Percentiles rank a stretch among this genome's conserved stretches.
Conservation (phyloP, 352 stramenopile species). For the Globisporangium cederbergense region DNA sequence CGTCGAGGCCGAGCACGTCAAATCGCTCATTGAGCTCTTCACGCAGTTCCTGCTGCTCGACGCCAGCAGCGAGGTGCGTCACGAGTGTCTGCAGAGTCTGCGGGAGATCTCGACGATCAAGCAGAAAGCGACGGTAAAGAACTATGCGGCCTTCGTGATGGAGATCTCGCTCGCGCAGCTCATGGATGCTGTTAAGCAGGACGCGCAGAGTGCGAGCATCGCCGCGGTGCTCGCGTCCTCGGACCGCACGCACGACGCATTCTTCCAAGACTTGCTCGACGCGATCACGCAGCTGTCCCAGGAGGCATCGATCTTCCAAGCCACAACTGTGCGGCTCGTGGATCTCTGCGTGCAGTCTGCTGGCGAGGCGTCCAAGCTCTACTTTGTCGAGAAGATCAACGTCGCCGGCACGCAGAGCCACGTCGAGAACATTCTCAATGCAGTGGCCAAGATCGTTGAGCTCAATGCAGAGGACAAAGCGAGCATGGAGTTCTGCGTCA, state of each 20-base stretch:
- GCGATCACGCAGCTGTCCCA: constrained; percentile 75
- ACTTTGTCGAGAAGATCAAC: constrained; percentile 34
- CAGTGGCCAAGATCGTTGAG: constrained; percentile 79
- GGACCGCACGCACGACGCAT: constrained; percentile 44
- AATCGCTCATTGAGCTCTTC: constrained; percentile 72
- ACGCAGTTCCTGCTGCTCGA: constrained; percentile 69
- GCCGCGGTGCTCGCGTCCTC: constrained; percentile 47
- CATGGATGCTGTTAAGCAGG: constrained; percentile 52
- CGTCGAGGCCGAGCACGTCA: constrained; percentile 54
- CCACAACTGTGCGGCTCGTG: constrained; percentile 71
- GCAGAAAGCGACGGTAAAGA: constrained; percentile 40
- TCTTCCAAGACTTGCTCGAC: constrained; percentile 67
- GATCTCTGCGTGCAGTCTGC: constrained; percentile 41
- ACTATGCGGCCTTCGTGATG: constrained; percentile 71
- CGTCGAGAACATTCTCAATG: constrained; percentile 53
- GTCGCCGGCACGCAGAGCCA: constrained; percentile 30
- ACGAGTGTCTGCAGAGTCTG: constrained; percentile 62
- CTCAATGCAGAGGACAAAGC: constrained; percentile 63
- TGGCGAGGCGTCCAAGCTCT: constrained; percentile 15
- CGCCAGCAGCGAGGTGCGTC: constrained; percentile 53
- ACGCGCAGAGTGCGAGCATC: constrained; percentile 22
- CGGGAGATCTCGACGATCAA: constrained; percentile 73
- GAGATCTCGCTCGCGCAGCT: constrained; percentile 71
- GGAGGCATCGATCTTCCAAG: constrained; percentile 75
- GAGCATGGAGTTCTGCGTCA: constrained; percentile 83